Percentiles rank a stretch among this genome's conserved stretches.
Evolutionary conservation across 2,329 filamentous ascomycete species (phyloP).

Genomic region (Talaromyces sp.): DNA sequence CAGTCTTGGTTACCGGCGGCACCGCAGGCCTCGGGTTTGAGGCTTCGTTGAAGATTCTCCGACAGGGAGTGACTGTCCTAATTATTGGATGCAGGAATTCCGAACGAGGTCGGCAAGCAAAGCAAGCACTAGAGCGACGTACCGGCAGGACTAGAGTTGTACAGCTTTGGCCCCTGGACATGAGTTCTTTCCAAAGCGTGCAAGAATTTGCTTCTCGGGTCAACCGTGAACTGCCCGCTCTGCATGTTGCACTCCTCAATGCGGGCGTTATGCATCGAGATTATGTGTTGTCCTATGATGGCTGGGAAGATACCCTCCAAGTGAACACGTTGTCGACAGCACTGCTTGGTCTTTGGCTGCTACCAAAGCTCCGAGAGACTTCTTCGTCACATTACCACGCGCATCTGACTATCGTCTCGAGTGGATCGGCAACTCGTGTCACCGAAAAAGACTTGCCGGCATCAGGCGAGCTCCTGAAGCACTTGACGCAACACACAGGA

Average conservation of each 20-base stretch:
- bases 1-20: conserved; percentile 46
- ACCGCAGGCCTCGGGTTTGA: conserved; percentile 48
- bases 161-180: conserved; percentile 43
- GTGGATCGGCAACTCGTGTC: conserved; percentile 33
- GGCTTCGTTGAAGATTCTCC: conserved; percentile 44
- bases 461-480: conserved; percentile 22
- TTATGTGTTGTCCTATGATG: conserved; percentile 34
- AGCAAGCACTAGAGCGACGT: conserved; percentile 31
- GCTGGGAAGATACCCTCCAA: conserved; percentile 51
- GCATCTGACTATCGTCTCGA: conserved; percentile 43
- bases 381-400: conserved; percentile 15
- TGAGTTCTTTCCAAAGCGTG: conserved; percentile 42
- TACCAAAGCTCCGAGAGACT: conserved; percentile 40
- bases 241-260: conserved; percentile 45
- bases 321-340: conserved; percentile 55
- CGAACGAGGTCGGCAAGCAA: conserved; percentile 38
- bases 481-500: conserved; percentile 30
- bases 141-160: conserved; percentile 29
- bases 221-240: conserved; percentile 25
- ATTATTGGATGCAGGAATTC: conserved; percentile 44
- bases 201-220: conserved; percentile 36
- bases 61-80: conserved; percentile 36
- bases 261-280: conserved; percentile 38
- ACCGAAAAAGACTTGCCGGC: conserved; percentile 23
- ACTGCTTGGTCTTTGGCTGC: conserved; percentile 49